Evolutionary conservation across 2,329 filamentous ascomycete genomes (phyloP).

Genomic region (Thermothelomyces thermophilus): DNA sequence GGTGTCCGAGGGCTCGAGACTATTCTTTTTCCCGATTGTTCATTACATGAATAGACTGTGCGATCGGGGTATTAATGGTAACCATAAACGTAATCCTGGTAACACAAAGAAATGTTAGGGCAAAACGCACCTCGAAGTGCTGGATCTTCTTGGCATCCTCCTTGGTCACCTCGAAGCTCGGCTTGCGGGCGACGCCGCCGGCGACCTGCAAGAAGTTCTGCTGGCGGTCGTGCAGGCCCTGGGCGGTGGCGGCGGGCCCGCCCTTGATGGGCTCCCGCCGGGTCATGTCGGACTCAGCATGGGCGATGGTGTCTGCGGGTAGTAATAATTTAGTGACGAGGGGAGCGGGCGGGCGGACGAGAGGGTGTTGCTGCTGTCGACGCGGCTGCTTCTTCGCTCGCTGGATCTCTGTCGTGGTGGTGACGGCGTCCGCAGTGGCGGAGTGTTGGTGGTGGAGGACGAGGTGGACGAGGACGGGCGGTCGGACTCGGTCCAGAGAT

Average conservation of each 20-base stretch:
- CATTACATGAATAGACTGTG: no score
- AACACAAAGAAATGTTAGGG: no score
- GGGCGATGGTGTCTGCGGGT: no score
- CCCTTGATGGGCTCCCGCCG: conserved; percentile 29
- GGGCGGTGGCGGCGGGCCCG: conserved; percentile 29
- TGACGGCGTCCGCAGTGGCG: no score
- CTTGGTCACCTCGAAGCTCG: conserved; percentile 26
- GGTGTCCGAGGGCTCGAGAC: conserved; percentile 21
- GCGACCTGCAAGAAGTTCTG: conserved; percentile 30
- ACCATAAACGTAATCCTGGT: no score
- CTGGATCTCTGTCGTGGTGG: neutral
- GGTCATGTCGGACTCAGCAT: conserved; percentile 27
- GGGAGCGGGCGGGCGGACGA: no score
- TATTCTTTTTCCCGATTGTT: no score
- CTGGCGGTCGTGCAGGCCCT: conserved; percentile 31
- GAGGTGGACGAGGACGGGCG: neutral
- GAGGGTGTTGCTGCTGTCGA: neutral
- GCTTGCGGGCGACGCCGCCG: conserved; percentile 28
- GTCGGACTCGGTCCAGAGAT: conserved; percentile 11
- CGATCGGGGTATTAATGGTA: no score
- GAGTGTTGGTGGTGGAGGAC: neutral
- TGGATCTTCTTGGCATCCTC: conserved; percentile 27
- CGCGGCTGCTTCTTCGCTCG: neutral
- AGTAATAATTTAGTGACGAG: no score
- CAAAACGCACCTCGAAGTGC: conserved; percentile 14